Evolutionary conservation across 2,329 filamentous ascomycete species (phyloP), one percentile per base, ranked within the genome.

Genomic region (Sarocladiaceae sp.): DNA sequence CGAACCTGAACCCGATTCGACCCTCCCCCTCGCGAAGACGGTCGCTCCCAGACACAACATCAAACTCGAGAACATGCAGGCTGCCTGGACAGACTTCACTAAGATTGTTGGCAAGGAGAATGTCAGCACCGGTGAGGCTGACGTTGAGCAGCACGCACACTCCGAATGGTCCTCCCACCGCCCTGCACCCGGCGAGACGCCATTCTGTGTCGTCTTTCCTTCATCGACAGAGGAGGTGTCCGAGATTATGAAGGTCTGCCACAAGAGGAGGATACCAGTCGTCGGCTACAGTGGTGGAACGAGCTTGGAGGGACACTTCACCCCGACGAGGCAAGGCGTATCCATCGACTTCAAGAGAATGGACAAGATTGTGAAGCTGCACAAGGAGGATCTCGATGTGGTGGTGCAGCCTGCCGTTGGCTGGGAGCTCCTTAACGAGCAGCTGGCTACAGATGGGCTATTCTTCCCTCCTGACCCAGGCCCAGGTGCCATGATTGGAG

Each of bases 401-500:
- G 74, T 87, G 6, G 84, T 88, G 16, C 85, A 88, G 63, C 84
- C 85, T 4, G 89, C 86, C 2, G 78, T 95, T 9, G 87, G 88
- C 11, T 96, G 89, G 89, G 87, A 95, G 66, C 60, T 74, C 7
- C 70, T 96, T 31, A 95, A 95, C 58, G 87, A 93, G 56, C 73
- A 83, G 50, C 73, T 96, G 15, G 72, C 69, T 6, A 72, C 80
- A 40, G 72, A 88, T 48, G 85, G 84, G 21, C 75, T 96, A 3
- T 95, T 95, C 72, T 95, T 95, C 67, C 89, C 89, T 18, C 89
- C 88, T 1, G 89, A 95, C 62, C 89, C 89, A 15, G 90, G 89
- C 44, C 89, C 90, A 43, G 88, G 89, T 15, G 89, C 89, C 49
- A 88, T 88, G 82, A 95, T 96, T 55, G 89, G 89, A 46, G 89